Base-by-base conservation (phyloP, 306 rosid genomes). In the Adenanthera pavonina region DNA sequence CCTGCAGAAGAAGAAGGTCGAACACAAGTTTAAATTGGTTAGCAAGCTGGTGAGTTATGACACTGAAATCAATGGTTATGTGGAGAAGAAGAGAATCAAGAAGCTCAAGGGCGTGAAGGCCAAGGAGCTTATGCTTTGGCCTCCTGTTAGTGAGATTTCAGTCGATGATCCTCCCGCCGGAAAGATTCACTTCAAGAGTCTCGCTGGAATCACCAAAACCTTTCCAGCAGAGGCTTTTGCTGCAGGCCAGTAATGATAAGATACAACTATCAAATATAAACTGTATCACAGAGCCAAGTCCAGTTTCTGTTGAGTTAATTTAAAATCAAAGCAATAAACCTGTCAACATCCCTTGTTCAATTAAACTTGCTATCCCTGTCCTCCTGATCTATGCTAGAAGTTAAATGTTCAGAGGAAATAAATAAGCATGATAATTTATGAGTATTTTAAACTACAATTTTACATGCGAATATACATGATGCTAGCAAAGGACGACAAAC, bases 51-150 rank as follows among this genome's bases (percentile, higher is more conserved):
- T 88, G 76, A 90, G 94, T 40, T 88, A 85, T 49, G 80, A 80
- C 73, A 35, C 84, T 0, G 85, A 90, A 20, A 85, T 90, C 7
- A 83, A 71, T 15, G 92, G 92, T 11, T 87, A 49, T 34, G 49
- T 88, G 38, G 54, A 19, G 69, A 84, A 88, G 82, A 82, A 81
- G 74, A 85, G 51, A 48, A 88, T 85, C 51, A 85, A 85, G 89
- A 87, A 88, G 84, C 90, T 90, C 64, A 85, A 88, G 80, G 94
- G 92, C 34, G 88, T 90, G 65, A 88, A 90, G 87, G 94, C 92
- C 12, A 90, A 88, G 88, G 94, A 90, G 80, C 89, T 90, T 48
- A 79, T 88, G 88, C 80, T 87, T 0, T 90, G 92, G 94, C 92
- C 94, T 10, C 94, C 94, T 0, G 90, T 88, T 30, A 80, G 86